These are phyloP conservation scores for Malassezia psittaci DNA, from an alignment of 1,284 basidiomycete species.

Conservation along the genomic window DNA sequence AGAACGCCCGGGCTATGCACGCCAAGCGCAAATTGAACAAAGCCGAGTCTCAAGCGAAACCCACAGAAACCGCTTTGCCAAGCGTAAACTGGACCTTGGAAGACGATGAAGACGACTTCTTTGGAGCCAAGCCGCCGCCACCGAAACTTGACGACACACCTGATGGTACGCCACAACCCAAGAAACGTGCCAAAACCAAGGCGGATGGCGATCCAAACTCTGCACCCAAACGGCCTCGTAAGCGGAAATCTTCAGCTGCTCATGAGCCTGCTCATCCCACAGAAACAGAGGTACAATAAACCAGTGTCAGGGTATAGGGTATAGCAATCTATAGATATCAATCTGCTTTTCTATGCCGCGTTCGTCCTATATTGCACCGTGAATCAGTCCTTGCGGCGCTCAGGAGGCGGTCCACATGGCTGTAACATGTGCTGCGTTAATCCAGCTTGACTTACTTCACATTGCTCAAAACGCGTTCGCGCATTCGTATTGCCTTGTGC, in stretches of 20 bases:
- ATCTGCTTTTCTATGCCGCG: not conserved
- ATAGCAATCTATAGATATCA: not conserved
- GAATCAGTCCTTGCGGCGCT: slow-evolving; percentile 49
- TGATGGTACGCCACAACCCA: slow-evolving; percentile 19
- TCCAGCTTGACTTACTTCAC: slow-evolving; percentile 60
- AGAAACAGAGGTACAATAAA: not conserved
- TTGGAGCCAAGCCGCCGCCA: slow-evolving; percentile 29
- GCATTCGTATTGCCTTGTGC: slow-evolving; percentile 86
- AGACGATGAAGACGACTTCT: slow-evolving; percentile 47
- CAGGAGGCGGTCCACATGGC: slow-evolving; percentile 90
- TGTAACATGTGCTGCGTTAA: slow-evolving; percentile 78
- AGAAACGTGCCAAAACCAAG: slow-evolving; percentile 16
- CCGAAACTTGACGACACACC: slow-evolving; percentile 22
- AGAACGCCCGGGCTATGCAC: slow-evolving; percentile 38
- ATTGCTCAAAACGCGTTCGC: slow-evolving; percentile 84
- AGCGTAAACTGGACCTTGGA: slow-evolving; percentile 36
- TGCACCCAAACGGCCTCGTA: slow-evolving; percentile 12
- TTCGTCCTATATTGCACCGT: not conserved
- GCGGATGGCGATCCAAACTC: not conserved
- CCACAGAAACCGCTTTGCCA: slow-evolving; percentile 14
- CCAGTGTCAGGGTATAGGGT: not conserved
- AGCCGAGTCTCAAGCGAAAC: slow-evolving; percentile 21
- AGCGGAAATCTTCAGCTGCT: not conserved
- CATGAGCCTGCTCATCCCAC: not conserved
- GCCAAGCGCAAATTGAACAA: slow-evolving; percentile 35